phyloP scores from a whole-genome alignment of 2,329 filamentous ascomycete species.

The Nakataea oryzae region DNA sequence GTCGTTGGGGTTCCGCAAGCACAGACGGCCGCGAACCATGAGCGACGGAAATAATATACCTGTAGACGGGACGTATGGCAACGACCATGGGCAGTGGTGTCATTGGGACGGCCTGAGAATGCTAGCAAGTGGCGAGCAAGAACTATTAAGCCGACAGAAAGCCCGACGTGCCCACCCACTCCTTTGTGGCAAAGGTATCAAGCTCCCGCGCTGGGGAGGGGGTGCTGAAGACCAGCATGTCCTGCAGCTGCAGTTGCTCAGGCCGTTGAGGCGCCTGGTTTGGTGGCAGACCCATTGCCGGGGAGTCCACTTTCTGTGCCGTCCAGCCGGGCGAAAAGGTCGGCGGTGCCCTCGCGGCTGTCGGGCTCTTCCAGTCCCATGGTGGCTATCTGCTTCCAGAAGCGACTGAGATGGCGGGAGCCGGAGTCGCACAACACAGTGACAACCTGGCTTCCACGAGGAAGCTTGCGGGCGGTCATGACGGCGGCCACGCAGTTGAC shows the following conservation, averaged over 20 bases:
- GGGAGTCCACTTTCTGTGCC: not conserved
- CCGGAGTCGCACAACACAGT: conserved; percentile 80
- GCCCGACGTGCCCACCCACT: no score
- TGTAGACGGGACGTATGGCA: no score
- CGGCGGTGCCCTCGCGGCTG: conserved; percentile 19
- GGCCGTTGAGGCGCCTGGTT: no score
- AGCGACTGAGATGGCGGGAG: conserved; percentile 73
- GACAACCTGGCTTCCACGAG: conserved; percentile 56
- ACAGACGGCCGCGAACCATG: not conserved
- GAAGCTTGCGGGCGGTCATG: conserved; percentile 52
- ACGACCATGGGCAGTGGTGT: no score
- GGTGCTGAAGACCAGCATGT: not conserved
- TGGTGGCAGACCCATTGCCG: not conserved
- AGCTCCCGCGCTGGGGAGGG: no score
- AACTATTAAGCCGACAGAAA: no score
- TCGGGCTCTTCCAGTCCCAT: conserved; percentile 53
- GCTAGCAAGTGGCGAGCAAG: no score
- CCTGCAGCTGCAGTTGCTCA: no score
- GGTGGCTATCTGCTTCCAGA: conserved; percentile 65
- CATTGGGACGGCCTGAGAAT: no score
- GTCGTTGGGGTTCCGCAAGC: not conserved
- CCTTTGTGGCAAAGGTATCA: no score
- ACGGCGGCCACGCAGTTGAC: conserved; percentile 87
- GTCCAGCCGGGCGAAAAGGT: not conserved
- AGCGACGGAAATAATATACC: not conserved